phyloP scores from a whole-genome alignment of 176 grass and related monocot species.

The Eleusine coracana region DNA sequence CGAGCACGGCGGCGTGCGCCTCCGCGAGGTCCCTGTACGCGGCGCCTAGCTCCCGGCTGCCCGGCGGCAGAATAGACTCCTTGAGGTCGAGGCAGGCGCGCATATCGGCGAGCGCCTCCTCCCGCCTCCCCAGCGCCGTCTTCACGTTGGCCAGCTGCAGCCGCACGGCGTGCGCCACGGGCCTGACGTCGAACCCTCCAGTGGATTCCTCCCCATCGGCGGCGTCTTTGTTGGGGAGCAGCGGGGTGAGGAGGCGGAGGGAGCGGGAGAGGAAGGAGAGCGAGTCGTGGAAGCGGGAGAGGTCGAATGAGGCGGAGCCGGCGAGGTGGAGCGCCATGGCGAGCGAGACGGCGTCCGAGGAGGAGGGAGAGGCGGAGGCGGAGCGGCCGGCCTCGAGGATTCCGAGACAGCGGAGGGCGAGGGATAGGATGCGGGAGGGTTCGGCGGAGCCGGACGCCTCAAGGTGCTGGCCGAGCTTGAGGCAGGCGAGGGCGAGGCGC shows the following conservation, averaged over 20 bases:
- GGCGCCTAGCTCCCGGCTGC: slow-evolving; percentile 72
- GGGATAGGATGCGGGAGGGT: slow-evolving; percentile 56
- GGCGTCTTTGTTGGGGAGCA: slow-evolving; percentile 12
- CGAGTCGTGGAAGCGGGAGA: slow-evolving; percentile 88
- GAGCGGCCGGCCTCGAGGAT: slow-evolving; percentile 59
- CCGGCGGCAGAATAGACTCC: slow-evolving; percentile 72
- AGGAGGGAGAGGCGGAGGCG: not conserved
- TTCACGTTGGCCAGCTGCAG: slow-evolving; percentile 82
- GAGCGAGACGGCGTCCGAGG: slow-evolving; percentile 64
- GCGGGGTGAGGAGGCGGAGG: slow-evolving; percentile 53
- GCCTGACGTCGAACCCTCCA: slow-evolving; percentile 67
- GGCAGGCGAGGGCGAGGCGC: slow-evolving; percentile 84
- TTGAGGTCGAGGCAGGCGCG: slow-evolving; percentile 80
- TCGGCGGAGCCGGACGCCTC: slow-evolving; percentile 56
- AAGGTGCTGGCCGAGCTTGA: slow-evolving; percentile 96
- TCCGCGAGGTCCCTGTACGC: slow-evolving; percentile 74
- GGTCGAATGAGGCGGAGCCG: slow-evolving; percentile 71
- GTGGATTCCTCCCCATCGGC: not conserved
- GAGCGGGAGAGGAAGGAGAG: slow-evolving; percentile 76
- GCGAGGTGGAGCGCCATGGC: slow-evolving; percentile 93
- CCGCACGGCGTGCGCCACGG: slow-evolving; percentile 78
- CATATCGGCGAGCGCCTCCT: slow-evolving; percentile 79
- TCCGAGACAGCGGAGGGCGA: slow-evolving; percentile 62
- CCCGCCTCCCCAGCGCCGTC: slow-evolving; percentile 84
- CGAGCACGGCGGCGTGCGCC: slow-evolving; percentile 72